Evolutionary conservation across 2,329 filamentous ascomycete genomes (phyloP).

Genomic region (Hysterium pulicare): DNA sequence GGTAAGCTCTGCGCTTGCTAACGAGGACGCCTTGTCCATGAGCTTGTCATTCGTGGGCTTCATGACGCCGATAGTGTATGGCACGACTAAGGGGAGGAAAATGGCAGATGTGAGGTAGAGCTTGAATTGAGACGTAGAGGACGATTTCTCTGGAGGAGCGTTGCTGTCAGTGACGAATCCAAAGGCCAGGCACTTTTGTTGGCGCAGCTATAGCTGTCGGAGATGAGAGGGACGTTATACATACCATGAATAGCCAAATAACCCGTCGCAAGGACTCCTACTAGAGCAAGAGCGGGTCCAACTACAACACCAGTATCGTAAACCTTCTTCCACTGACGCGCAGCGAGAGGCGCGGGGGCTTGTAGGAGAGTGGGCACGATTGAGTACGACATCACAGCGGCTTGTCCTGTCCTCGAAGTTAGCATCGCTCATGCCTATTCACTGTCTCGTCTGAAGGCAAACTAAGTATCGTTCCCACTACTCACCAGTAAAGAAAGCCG

Average conservation of each 20-base stretch:
- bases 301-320: slow-evolving; percentile 40
- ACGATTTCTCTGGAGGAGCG: slow-evolving; percentile 20
- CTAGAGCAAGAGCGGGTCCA: slow-evolving; percentile 40
- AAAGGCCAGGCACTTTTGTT: not conserved
- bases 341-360: slow-evolving; percentile 54
- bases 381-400: slow-evolving; percentile 39
- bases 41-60: slow-evolving; percentile 49
- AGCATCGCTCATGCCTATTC: not conserved
- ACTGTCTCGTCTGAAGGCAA: not conserved
- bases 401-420: slow-evolving; percentile 25
- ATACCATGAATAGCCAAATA: too few species aligned
- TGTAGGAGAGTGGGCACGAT: slow-evolving; percentile 54
- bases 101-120: slow-evolving; percentile 48
- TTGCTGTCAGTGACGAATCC: slow-evolving; percentile 6
- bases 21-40: slow-evolving; percentile 41
- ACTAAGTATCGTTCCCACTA: not conserved
- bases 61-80: slow-evolving; percentile 52
- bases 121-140: slow-evolving; percentile 33
- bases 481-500: slow-evolving; percentile 46
- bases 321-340: slow-evolving; percentile 52
- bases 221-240: too few species aligned
- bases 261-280: slow-evolving; percentile 42
- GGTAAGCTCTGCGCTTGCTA: slow-evolving; percentile 34
- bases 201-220: too few species aligned
- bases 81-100: slow-evolving; percentile 47